Evolutionary conservation across 139 green algal genomes (phyloP), one percentile per base, ranked within the genome.

Genomic region (Closterium sp.): DNA sequence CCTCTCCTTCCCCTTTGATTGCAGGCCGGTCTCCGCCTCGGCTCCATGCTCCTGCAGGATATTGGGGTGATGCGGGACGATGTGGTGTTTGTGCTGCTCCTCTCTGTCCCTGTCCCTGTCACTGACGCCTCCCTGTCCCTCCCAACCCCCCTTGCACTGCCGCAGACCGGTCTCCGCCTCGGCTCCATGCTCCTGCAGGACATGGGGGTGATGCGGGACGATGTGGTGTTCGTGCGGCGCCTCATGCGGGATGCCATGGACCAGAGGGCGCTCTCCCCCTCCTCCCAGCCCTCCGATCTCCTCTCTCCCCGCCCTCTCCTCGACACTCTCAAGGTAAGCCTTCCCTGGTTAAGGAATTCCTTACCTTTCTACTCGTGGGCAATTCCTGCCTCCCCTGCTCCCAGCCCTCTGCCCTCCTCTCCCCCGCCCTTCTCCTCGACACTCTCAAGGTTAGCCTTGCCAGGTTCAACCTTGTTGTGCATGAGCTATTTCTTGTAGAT

Each of bases 171-270:
- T 86, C 34, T 94, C 19, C 92, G 89, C 21, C 33, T 94, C 3
- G 92, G 92, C 66, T 93, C 92, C 9, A 66, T 90, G 31, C 89
- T 94, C 10, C 89, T 94, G 8, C 33, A 94, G 43, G 85, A 91
- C 35, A 33, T 93, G 38, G 92, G 92, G 10, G 36, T 94, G 85
- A 90, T 91, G 92, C 21, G 33, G 21, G 89, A 94, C 76, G 92
- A 94, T 69, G 92, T 94, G 25, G 55, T 86, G 32, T 94, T 94
- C 33, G 31, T 94, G 90, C 89, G 92, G 35, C n/a, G 89, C 21
- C 43, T 32, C n/a, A 83, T 94, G 92, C 66, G 92, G 12, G 83
- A 94, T 7, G 33, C 89, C 81, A 93, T 94, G 92, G 90, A 94
- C 5, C 33, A 84, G 23, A 76, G 55, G 55, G 55, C 55, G 23